A percentile compares a stretch with the other conserved stretches of the same genome.
Evolutionary conservation across 371 early-diverging fungal genomes (phyloP).

Genomic region (Rhizomucor pusillus): DNA sequence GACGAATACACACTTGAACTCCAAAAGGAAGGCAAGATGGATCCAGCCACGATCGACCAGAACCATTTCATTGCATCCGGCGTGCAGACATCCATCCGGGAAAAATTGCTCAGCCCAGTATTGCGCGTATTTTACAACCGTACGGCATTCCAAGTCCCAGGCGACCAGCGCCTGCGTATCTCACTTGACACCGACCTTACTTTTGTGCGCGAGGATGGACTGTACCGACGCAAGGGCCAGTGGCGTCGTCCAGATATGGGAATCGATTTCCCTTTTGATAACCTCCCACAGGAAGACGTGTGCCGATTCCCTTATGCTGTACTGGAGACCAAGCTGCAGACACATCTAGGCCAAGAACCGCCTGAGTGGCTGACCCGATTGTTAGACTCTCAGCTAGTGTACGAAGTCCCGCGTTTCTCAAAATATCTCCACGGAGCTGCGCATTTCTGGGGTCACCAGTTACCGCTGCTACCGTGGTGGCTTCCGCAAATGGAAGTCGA

Average conservation of each 20-base stretch:
- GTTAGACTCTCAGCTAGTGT: conserved; percentile 85
- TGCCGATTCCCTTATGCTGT: conserved; percentile 46
- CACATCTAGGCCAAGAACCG: conserved; percentile 81
- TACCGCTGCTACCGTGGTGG: conserved; percentile 97
- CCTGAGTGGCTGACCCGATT: conserved; percentile 96
- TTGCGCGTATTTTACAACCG: conserved; percentile 96
- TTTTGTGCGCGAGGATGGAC: conserved; percentile 95
- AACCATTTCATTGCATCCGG: conserved; percentile 76
- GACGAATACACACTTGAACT: conserved; percentile 75
- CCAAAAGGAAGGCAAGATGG: conserved; percentile 65
- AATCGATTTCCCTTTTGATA: conserved; percentile 84
- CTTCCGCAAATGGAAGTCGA: conserved; percentile 85
- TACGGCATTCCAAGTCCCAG: conserved; percentile 98
- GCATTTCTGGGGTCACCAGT: conserved; percentile 78
- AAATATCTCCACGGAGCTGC: conserved; percentile 98
- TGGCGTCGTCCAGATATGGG: conserved; percentile 94
- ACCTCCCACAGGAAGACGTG: conserved; percentile 67
- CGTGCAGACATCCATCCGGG: conserved; percentile 75
- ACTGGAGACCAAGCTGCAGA: conserved; percentile 87
- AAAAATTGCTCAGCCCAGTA: conserved; percentile 81
- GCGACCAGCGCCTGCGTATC: conserved; percentile 93
- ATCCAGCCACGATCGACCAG: conserved; percentile 71
- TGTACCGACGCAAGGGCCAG: conserved; percentile 64
- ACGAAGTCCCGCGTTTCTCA: conserved; percentile 97
- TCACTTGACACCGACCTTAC: conserved; percentile 97